Conservation (phyloP, 805 yeast genomes). For the Metschnikowia sp. region DNA sequence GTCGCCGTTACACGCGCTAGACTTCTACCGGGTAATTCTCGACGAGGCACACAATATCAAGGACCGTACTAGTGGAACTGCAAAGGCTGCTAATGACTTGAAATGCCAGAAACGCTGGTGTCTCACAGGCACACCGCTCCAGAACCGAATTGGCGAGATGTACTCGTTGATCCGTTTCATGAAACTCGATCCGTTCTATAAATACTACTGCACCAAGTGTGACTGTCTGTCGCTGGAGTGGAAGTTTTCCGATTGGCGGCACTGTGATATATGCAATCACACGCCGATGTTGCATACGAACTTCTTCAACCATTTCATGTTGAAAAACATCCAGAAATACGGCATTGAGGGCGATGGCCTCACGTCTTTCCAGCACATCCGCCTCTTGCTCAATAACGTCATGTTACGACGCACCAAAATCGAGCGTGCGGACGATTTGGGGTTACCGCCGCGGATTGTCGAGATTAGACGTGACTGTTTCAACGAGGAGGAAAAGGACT, state of each 20-base stretch:
- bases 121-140: constrained; percentile 93
- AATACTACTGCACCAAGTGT: constrained; percentile 91
- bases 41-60: constrained; percentile 99
- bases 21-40: constrained; percentile 79
- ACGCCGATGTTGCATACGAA: constrained; percentile 93
- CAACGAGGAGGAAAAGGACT: constrained; percentile 92
- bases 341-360: constrained; percentile 82
- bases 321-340: constrained; percentile 86
- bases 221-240: constrained; percentile 79
- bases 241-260: constrained; percentile 79
- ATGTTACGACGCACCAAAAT: constrained; percentile 94
- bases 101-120: constrained; percentile 82
- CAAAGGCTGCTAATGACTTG: constrained; percentile 81
- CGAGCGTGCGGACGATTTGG: constrained; percentile 96
- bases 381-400: constrained; percentile 67
- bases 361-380: constrained; percentile 72
- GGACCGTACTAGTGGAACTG: constrained; percentile 90
- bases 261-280: constrained; percentile 85
- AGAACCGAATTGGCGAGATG: constrained; percentile 94
- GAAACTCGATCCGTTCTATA: constrained; percentile 79
- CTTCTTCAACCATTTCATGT: constrained; percentile 91
- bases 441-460: constrained; percentile 93
- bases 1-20: constrained; percentile 68
- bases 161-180: constrained; percentile 87
- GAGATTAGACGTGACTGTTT: constrained; percentile 83